Conservation (phyloP, 2,329 filamentous ascomycete genomes). For the Diaporthe vaccinii region DNA sequence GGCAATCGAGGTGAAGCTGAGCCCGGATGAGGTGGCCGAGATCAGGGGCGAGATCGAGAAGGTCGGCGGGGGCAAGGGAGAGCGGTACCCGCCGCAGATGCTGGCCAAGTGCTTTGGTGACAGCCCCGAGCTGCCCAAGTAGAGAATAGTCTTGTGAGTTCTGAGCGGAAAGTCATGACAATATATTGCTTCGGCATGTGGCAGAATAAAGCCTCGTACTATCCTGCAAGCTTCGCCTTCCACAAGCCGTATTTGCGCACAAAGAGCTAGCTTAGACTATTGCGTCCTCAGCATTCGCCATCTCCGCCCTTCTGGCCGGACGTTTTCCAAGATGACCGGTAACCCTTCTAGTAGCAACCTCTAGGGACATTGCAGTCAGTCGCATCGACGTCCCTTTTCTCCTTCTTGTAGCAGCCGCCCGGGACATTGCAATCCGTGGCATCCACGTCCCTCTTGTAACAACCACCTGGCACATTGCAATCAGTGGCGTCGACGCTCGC, state of each 20-base stretch:
- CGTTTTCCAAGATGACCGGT: not conserved
- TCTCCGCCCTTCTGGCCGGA: not conserved
- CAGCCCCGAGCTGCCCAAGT: conserved; percentile 35
- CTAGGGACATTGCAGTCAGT: conserved; percentile 6
- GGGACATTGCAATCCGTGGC: not conserved
- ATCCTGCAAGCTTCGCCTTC: not conserved
- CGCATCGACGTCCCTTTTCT: not conserved
- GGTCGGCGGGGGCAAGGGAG: conserved; percentile 39
- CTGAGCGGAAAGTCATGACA: not conserved
- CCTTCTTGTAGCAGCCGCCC: not conserved
- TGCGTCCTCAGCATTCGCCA: not conserved
- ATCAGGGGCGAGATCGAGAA: conserved; percentile 54
- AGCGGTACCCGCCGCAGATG: conserved; percentile 31
- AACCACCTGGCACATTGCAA: not conserved
- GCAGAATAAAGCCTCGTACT: not conserved
- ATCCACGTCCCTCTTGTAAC: not conserved
- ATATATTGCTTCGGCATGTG: not conserved
- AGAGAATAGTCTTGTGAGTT: not conserved
- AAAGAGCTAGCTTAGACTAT: not conserved
- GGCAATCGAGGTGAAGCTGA: conserved; percentile 51
- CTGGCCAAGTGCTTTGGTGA: conserved; percentile 36
- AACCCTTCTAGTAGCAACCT: not conserved
- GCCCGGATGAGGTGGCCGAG: conserved; percentile 52
- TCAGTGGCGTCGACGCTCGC: not conserved
- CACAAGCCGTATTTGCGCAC: not conserved